Evolutionary conservation across 352 stramenopile species (phyloP).

Genomic region (Pythium biforme): DNA sequence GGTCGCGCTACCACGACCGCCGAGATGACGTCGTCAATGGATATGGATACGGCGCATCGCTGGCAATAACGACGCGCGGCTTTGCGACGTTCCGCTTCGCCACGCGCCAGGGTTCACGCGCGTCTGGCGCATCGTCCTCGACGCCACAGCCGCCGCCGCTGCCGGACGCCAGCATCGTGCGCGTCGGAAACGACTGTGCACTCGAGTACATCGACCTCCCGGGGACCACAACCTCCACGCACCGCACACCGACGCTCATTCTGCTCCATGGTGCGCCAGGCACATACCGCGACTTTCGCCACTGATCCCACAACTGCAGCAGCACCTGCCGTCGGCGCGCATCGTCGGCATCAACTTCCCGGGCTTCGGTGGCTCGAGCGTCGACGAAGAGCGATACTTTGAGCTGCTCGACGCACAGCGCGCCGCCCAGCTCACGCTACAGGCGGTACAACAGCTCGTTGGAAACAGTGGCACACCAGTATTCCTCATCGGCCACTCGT

Average conservation of each 20-base stretch:
- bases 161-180: conserved; percentile 8
- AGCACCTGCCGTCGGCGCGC: conserved; percentile 29
- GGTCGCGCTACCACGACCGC: too few relatives aligned
- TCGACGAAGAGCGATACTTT: conserved; percentile 44
- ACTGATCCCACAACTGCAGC: conserved; percentile 50
- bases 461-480: conserved; percentile 28
- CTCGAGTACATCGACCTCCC: conserved; percentile 27
- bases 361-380: conserved; percentile 48
- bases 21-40: too few relatives aligned
- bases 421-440: conserved; percentile 37
- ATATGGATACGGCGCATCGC: too few relatives aligned
- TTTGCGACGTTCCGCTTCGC: conserved; percentile 7
- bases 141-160: conserved; percentile 7
- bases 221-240: background rate
- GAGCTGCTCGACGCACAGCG: conserved; percentile 37
- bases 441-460: conserved; percentile 43
- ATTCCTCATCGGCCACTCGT: conserved; percentile 67
- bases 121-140: background rate
- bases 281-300: conserved; percentile 61
- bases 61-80: too few relatives aligned
- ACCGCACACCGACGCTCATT: conserved; percentile 40
- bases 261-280: conserved; percentile 63
- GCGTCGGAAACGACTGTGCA: conserved; percentile 8
- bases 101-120: background rate
- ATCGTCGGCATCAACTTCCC: conserved; percentile 64